Evolutionary conservation across 768 basidiomycete species (phyloP).

Genomic region (Lactarius quietus): DNA sequence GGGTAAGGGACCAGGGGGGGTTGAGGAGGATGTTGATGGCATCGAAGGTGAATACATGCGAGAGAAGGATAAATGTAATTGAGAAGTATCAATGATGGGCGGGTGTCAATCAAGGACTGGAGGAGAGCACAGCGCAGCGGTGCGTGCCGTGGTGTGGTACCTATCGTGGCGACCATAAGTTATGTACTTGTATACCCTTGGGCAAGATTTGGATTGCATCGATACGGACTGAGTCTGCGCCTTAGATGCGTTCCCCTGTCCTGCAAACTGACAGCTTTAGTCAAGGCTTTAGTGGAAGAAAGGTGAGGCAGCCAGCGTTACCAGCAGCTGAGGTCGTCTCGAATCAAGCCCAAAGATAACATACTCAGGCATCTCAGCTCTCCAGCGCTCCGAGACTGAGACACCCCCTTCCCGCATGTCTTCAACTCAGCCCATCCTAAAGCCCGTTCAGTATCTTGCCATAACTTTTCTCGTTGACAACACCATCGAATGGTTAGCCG

Average conservation of each 20-base stretch:
- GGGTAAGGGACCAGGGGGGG: slow-evolving; percentile 15
- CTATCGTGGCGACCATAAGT: background rate
- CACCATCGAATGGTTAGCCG: slow-evolving; percentile 38
- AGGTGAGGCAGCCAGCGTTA: background rate
- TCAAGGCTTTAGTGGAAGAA: no score
- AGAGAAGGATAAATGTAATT: background rate
- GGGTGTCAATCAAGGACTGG: background rate
- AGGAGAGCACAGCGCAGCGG: background rate
- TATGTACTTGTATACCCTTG: background rate
- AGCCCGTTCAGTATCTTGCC: slow-evolving; percentile 22
- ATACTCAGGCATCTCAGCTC: background rate
- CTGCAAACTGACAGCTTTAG: background rate
- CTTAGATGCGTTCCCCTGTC: slow-evolving; percentile 2
- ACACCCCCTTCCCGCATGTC: background rate
- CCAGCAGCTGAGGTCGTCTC: slow-evolving; percentile 2
- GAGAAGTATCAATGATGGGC: slow-evolving; percentile 1
- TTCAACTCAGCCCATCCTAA: background rate
- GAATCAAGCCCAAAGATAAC: background rate
- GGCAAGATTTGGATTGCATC: background rate
- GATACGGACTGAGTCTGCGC: background rate
- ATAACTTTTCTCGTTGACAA: slow-evolving; percentile 37
- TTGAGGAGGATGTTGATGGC: slow-evolving; percentile 14
- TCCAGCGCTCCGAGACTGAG: background rate
- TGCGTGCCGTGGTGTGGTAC: background rate
- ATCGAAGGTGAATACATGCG: slow-evolving; percentile 13